Evolutionary conservation across 2,329 filamentous ascomycete species (phyloP), one percentile per base, ranked within the genome.

Genomic region (Coniochaeta pulveracea): DNA sequence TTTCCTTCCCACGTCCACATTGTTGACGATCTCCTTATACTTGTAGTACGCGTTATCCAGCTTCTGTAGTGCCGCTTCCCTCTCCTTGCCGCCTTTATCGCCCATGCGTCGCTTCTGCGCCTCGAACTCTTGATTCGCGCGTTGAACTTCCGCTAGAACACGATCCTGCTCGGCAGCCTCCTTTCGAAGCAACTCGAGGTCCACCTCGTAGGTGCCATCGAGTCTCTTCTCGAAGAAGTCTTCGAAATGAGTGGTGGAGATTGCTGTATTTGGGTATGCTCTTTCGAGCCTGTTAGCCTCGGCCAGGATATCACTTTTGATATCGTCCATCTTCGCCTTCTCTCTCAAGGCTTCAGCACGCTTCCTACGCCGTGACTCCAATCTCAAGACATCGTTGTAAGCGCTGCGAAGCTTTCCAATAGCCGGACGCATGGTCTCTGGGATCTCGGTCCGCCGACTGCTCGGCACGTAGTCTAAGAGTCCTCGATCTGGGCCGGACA

Each of bases 11-110:
- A 82, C 84, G 43, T 96, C 89, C 3, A 95, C 68, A 50, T 96
- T 94, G 43, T 75, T 84, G 37, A 94, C 76, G 36, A 96, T 85
- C 54, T 98, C 89, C 58, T 94, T 94, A 63, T 96, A 96, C 58
- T 89, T 93, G 56, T 86, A 77, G 52, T 93, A 96, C 1, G 85
- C 89, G 42, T 83, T 86, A 54, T 96, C 89, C 8, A 98, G 64
- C 40, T 72, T 76, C 56, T 98, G 91, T 31, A 98, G 60, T 0
- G 85, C 86, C 44, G 81, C 72, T 52, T 96, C 89, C 10, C 91
- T 76, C 49, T 93, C 86, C 39, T 59, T 55, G 42, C 85, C 63
- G 28, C 69, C 69, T 11, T 63, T 61, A 21, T 65, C 65, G n/a
- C 64, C 82, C 4, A 78, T 76, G 24, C 66, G 69, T 34, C 78